Base-by-base conservation (phyloP, 1,284 basidiomycete genomes). In the Apiotrichum gracile region DNA sequence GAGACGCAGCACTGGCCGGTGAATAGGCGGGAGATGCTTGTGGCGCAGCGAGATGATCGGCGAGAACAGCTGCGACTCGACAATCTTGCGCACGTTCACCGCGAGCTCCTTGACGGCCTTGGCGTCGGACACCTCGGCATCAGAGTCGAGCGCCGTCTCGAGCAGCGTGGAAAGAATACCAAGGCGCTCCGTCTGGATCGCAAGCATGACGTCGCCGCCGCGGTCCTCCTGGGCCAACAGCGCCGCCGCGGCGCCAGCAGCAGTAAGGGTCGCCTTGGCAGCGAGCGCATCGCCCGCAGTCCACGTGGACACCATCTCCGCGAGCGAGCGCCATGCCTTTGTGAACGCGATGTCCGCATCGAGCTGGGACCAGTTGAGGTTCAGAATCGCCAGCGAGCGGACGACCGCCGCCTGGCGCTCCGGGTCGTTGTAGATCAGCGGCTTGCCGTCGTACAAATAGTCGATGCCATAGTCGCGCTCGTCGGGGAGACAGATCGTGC, bases 131-230 rank as follows among this genome's bases (percentile, higher is more conserved):
- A 82, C 74, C 64, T 85, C 84, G 2, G 73, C 65, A 39, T 80
- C 75, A 34, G 79, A 80, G 59, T 85, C 84, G 14, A 80, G 72
- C 0, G 80, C 79, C 1, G 86, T 80, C 63, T 94, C 87, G 31
- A 92, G 77, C 47, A 93, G 70, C 1, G 84, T 82, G 16, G 89
- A 79, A 2, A 96, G 76, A 7, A 94, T 77, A 7, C 81, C 81
- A 9, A 96, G 75, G 31, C 90, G 80, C 24, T 86, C 83, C 1
- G 83, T 81, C 64, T 96, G 90, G 26, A 92, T 84, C 1, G 82
- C 82, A 0, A 85, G 80, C 84, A 92, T 89, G 79, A 92, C 85
- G 58, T 91, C 86, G 1, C 91, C 91, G 6, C 78, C 80, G 22
- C 88, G 81, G 42, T 77, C 79, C 73, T 93, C 91, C 17, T 74